Percentiles rank a stretch among this genome's conserved stretches.
Conservation (phyloP, 2,329 filamentous ascomycete genomes). For the Fusarium tjaetaba region DNA sequence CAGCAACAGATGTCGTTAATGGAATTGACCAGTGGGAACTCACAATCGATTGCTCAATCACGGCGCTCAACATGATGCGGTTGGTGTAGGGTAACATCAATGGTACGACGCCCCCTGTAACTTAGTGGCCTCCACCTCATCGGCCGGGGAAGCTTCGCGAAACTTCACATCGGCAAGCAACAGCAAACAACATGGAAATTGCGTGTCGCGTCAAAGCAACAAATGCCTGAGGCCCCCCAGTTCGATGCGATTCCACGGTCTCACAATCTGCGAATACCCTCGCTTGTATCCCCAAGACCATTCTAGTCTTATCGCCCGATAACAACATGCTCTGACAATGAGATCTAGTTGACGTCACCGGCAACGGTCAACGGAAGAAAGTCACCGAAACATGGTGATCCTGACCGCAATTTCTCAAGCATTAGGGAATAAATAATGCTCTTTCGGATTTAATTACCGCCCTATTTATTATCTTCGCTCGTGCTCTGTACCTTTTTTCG, state of each 20-base stretch:
- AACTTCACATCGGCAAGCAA: neutral
- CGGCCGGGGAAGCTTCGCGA: constrained; percentile 25
- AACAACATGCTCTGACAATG: neutral
- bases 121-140: no score
- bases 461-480: neutral
- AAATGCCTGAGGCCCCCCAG: constrained; percentile 13
- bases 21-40: no score
- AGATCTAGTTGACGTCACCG: constrained; percentile 28
- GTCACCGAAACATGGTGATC: constrained; percentile 6
- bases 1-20: no score
- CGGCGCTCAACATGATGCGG: neutral
- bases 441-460: neutral
- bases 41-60: neutral
- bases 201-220: neutral
- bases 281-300: constrained; percentile 2
- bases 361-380: constrained; percentile 7
- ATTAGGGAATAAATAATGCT: neutral
- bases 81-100: neutral
- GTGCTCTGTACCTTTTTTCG: neutral
- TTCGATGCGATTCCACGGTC: neutral
- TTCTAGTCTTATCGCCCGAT: constrained; percentile 1
- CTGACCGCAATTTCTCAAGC: neutral
- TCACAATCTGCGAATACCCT: constrained; percentile 3
- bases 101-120: neutral
- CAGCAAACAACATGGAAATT: neutral